Percentiles rank a stretch among this genome's conserved stretches.
phyloP scores from a whole-genome alignment of 2,329 filamentous ascomycete species.

The Beauveria caledonica region DNA sequence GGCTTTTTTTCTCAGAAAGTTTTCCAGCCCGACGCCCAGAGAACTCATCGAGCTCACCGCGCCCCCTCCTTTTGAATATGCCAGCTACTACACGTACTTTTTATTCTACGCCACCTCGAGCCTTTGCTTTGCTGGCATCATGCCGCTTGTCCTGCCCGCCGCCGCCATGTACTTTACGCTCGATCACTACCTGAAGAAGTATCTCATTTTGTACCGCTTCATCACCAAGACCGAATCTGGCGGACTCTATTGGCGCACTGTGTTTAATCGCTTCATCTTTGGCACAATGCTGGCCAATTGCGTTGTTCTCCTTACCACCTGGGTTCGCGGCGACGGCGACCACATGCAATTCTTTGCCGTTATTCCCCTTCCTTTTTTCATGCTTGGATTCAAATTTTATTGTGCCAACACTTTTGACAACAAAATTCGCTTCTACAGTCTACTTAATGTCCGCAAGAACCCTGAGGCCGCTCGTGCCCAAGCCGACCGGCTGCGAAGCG shows the following conservation, averaged over 20 bases:
- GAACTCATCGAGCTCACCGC: constrained; percentile 89
- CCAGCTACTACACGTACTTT: constrained; percentile 97
- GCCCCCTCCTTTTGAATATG: constrained; percentile 87
- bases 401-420: constrained; percentile 69
- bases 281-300: constrained; percentile 69
- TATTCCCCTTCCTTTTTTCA: constrained; percentile 66
- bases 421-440: constrained; percentile 73
- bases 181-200: constrained; percentile 90
- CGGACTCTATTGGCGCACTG: constrained; percentile 80
- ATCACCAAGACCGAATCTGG: constrained; percentile 95
- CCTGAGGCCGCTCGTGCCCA: constrained; percentile 40
- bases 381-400: constrained; percentile 80
- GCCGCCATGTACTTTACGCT: constrained; percentile 84
- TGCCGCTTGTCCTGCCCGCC: constrained; percentile 79
- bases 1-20: constrained; percentile 77
- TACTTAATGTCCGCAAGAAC: constrained; percentile 44
- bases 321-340: constrained; percentile 55
- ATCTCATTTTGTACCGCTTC: constrained; percentile 87
- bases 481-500: constrained; percentile 49
- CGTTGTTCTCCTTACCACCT: constrained; percentile 68
- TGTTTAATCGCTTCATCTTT: constrained; percentile 91
- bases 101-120: constrained; percentile 89
- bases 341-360: constrained; percentile 58
- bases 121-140: constrained; percentile 73
- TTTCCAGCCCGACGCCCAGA: constrained; percentile 79